Evolutionary conservation across 2,329 filamentous ascomycete species (phyloP).

Genomic region (Colletotrichum sp.): DNA sequence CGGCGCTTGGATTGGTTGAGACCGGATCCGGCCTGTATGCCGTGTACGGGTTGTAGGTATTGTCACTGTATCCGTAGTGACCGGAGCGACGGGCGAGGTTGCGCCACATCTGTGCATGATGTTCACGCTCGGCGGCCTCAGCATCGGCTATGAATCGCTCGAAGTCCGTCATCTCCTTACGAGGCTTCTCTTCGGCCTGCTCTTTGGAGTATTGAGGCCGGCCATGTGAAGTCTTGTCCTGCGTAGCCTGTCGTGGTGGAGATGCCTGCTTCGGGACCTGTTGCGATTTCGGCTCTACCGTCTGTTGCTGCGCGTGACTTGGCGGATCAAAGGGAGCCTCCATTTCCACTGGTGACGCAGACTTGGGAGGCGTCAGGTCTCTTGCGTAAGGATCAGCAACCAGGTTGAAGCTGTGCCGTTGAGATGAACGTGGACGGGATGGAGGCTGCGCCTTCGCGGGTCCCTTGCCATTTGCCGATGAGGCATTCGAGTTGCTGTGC

Average conservation of each 20-base stretch:
- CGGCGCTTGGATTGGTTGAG: neutral
- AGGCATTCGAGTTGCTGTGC: neutral
- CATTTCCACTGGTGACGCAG: constrained; percentile 12
- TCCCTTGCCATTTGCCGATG: neutral
- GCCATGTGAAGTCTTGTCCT: neutral
- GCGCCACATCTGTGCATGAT: constrained; percentile 25
- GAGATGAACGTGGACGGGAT: neutral
- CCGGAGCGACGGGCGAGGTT: constrained; percentile 23
- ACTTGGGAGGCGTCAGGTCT: constrained; percentile 15
- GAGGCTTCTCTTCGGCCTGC: neutral
- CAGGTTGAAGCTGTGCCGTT: constrained; percentile 17
- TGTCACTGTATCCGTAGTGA: constrained; percentile 10
- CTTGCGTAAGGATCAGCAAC: constrained; percentile 10
- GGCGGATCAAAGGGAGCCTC: constrained; percentile 4
- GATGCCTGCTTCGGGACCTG: neutral
- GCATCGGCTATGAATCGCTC: constrained; percentile 32
- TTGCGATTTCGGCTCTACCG: neutral
- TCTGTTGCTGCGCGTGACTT: neutral
- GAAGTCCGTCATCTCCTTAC: constrained; percentile 24
- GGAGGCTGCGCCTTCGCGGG: neutral
- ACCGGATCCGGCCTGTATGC: neutral
- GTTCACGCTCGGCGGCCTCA: constrained; percentile 27
- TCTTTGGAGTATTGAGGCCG: neutral
- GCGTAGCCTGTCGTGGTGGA: neutral
- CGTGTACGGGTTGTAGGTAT: neutral